Percentiles rank a stretch among this genome's conserved stretches.
These are phyloP conservation scores for Phragmites australis DNA, from an alignment of 176 grass and related monocot genomes.

Conservation along the genomic window DNA sequence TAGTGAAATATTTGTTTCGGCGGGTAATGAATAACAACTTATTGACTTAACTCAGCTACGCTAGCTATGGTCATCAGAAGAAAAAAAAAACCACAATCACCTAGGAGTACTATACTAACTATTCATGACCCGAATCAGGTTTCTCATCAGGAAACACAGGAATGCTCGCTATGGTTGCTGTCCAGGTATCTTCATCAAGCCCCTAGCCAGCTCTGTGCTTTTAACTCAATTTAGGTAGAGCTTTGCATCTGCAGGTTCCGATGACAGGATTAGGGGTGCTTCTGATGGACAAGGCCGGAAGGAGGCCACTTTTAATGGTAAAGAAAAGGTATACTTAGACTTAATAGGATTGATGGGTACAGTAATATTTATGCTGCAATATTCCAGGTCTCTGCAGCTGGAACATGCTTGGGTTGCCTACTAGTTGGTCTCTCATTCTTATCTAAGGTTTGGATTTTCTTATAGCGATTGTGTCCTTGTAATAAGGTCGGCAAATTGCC, in stretches of 20 bases:
- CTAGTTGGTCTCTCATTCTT: slow-evolving; percentile 77
- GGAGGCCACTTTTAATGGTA: slow-evolving; percentile 83
- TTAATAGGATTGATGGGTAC: background rate
- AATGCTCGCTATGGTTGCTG: slow-evolving; percentile 74
- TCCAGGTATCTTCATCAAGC: slow-evolving; percentile 52
- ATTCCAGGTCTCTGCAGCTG: slow-evolving; percentile 72
- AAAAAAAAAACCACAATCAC: background rate
- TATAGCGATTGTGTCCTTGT: background rate
- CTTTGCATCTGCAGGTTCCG: slow-evolving; percentile 57
- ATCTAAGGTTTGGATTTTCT: slow-evolving; percentile 49
- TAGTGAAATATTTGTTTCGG: slow-evolving; percentile 91
- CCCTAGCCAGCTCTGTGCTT: background rate
- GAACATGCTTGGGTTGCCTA: slow-evolving; percentile 77
- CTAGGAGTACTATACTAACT: background rate
- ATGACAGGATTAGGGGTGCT: slow-evolving; percentile 77
- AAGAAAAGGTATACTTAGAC: background rate
- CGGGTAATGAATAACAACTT: slow-evolving; percentile 49
- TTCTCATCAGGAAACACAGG: slow-evolving; percentile 75
- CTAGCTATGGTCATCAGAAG: background rate
- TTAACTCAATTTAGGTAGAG: slow-evolving; percentile 2
- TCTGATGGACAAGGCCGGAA: slow-evolving; percentile 81
- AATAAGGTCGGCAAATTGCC: background rate
- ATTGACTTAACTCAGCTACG: background rate
- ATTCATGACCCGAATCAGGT: slow-evolving; percentile 46
- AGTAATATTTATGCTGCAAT: background rate